Conservation (phyloP, 1,284 basidiomycete genomes). For the Irpex rosettiformis region DNA sequence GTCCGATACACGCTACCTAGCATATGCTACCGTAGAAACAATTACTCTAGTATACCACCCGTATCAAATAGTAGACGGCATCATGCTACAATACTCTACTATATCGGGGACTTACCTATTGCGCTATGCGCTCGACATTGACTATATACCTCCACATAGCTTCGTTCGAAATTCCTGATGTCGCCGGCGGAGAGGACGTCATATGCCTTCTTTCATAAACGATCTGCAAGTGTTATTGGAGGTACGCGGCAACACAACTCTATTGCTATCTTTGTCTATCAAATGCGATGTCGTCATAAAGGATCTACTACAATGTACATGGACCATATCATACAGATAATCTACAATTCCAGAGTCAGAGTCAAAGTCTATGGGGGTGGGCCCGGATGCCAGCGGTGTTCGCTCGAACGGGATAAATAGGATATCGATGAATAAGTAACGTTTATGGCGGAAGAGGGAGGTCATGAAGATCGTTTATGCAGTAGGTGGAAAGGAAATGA, state of each 20-base stretch:
- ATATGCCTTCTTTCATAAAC: neutral
- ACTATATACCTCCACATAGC: too few species aligned
- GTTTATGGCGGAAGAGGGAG: neutral
- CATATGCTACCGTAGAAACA: too few species aligned
- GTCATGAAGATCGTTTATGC: neutral
- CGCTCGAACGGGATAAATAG: neutral
- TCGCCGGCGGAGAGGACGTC: neutral
- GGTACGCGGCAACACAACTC: neutral
- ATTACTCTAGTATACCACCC: too few species aligned
- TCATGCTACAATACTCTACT: too few species aligned
- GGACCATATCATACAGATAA: slow-evolving; percentile 1
- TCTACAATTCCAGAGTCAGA: neutral
- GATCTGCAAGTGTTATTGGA: neutral
- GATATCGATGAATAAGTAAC: neutral
- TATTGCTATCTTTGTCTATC: neutral
- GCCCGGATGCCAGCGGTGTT: neutral
- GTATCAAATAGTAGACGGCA: too few species aligned
- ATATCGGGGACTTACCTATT: too few species aligned
- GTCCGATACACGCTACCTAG: too few species aligned
- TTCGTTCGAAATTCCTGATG: too few species aligned
- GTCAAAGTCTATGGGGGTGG: neutral
- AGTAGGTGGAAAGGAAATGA: neutral
- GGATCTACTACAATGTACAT: slow-evolving; percentile 2
- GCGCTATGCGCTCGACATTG: too few species aligned
- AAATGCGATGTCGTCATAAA: neutral